Evolutionary conservation across 768 basidiomycete genomes (phyloP), one percentile per base, ranked within the genome.

Genomic region (Clavulina sp.): DNA sequence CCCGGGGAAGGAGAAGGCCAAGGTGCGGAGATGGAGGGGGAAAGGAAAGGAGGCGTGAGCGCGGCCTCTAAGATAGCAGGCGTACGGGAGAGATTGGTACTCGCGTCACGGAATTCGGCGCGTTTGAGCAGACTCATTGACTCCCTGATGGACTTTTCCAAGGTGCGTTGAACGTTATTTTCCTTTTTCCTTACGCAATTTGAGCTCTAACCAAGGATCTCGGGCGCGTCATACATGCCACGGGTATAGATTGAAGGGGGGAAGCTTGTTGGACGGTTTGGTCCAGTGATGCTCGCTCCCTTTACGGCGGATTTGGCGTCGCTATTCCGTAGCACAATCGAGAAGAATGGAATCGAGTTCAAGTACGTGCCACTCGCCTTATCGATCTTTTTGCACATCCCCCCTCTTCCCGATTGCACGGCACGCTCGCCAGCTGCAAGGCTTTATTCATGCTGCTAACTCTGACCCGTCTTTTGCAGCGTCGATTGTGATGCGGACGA

Each of bases 141-240:
- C 33, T 61, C 65, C 6, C 52, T 70, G 16, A 65, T 69, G 65
- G 68, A 70, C 55, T 68, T 69, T 54, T 64, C 60, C 23, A 61
- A 64, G 13, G 54, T 69, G 51, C 1, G 1, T 13, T 2, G 7
- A n/a, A n/a, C 16, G 24, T 23, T 40, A 1, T 6, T 40, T 2
- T 23, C 13, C 23, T 18, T 2, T n/a, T 5, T 23, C 16, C n/a
- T 36, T 19, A 5, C n/a, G n/a, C n/a, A n/a, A n/a, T n/a, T n/a
- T n/a, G n/a, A n/a, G n/a, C n/a, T n/a, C n/a, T n/a, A n/a, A n/a
- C n/a, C n/a, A n/a, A n/a, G n/a, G n/a, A n/a, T n/a, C n/a, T n/a
- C n/a, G n/a, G 23, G 3, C 3, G 4, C 18, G 9, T 33, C 24
- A 9, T 36, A 26, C n/a, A n/a, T n/a, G n/a, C n/a, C n/a, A n/a